Evolutionary conservation across 352 stramenopile species (phyloP).

Genomic region (Phytopythium cucurbitacearum): DNA sequence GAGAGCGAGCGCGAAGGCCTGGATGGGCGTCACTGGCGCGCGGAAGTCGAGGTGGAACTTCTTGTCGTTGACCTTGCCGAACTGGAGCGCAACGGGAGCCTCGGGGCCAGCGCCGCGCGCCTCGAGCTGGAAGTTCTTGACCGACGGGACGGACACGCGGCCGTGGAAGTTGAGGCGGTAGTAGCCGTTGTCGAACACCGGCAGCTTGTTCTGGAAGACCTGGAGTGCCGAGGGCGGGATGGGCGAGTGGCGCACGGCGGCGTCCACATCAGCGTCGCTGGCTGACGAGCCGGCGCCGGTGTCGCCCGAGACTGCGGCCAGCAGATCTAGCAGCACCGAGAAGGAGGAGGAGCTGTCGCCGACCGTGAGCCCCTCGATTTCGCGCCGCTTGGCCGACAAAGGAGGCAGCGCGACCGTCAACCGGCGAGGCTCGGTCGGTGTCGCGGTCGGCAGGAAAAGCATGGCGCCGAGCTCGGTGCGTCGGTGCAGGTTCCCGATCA

Average conservation of each 20-base stretch:
- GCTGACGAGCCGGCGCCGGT: not conserved
- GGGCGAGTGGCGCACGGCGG: constrained; percentile 18
- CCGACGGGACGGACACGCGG: constrained; percentile 63
- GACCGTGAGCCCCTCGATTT: constrained; percentile 47
- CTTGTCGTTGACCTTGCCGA: constrained; percentile 75
- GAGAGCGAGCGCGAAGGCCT: constrained; percentile 62
- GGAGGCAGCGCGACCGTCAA: constrained; percentile 45
- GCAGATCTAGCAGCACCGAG: constrained; percentile 52
- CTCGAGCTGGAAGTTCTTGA: constrained; percentile 84
- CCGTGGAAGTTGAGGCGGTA: constrained; percentile 82
- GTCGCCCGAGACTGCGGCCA: constrained; percentile 14
- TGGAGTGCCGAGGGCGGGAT: constrained; percentile 21
- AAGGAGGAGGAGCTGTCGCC: constrained; percentile 37
- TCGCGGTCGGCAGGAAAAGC: constrained; percentile 50
- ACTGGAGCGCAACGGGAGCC: constrained; percentile 50
- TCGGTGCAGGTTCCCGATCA: constrained; percentile 60
- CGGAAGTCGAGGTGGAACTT: constrained; percentile 81
- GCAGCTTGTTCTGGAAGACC: constrained; percentile 67
- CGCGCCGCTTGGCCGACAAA: constrained; percentile 35
- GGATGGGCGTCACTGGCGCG: constrained; percentile 64
- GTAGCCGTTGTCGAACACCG: constrained; percentile 71
- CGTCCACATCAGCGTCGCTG: constrained; percentile 1
- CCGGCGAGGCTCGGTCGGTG: constrained; percentile 38
- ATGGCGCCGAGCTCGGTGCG: constrained; percentile 76
- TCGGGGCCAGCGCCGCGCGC: constrained; percentile 4